Percentiles rank a stretch among this genome's conserved stretches.
Conservation (phyloP, 1,284 basidiomycete genomes). For the Naganishia sp. region DNA sequence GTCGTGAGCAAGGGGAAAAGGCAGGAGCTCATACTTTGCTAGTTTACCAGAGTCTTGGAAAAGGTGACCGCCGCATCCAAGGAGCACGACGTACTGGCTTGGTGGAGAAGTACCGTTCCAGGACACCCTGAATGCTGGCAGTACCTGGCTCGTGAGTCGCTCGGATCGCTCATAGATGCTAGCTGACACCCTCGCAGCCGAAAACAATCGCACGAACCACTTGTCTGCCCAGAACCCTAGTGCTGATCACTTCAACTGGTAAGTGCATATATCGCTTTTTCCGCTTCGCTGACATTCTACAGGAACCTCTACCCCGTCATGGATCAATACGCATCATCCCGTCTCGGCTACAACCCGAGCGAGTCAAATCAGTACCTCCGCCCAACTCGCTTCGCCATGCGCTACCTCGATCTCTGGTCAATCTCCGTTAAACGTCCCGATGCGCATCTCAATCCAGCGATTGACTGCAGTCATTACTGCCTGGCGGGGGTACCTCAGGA, state of each 20-base stretch:
- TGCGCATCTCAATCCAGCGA: slow-evolving; percentile 17
- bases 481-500: slow-evolving; percentile 12
- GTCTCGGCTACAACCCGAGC: slow-evolving; percentile 21
- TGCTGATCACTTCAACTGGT: slow-evolving; percentile 18
- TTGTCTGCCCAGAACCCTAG: slow-evolving; percentile 8
- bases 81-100: slow-evolving; percentile 14
- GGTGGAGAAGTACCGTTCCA: slow-evolving; percentile 15
- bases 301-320: slow-evolving; percentile 24
- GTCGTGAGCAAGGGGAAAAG: neutral
- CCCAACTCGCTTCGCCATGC: slow-evolving; percentile 2
- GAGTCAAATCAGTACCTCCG: slow-evolving; percentile 11
- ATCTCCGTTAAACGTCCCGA: slow-evolving; percentile 28
- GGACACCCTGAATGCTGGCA: slow-evolving; percentile 24
- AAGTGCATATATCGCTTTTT: neutral
- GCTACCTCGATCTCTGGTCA: slow-evolving; percentile 30
- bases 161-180: neutral
- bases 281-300: neutral
- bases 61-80: neutral
- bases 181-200: slow-evolving; percentile 4
- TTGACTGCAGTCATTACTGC: slow-evolving; percentile 26
- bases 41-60: slow-evolving; percentile 10
- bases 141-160: slow-evolving; percentile 10
- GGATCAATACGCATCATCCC: slow-evolving; percentile 21
- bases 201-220: slow-evolving; percentile 23
- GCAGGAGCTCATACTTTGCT: neutral